Percentiles rank a stretch among this genome's conserved stretches.
These are phyloP conservation scores for Fraxinus greggii DNA, from an alignment of 305 asterid genomes.

Conservation along the genomic window DNA sequence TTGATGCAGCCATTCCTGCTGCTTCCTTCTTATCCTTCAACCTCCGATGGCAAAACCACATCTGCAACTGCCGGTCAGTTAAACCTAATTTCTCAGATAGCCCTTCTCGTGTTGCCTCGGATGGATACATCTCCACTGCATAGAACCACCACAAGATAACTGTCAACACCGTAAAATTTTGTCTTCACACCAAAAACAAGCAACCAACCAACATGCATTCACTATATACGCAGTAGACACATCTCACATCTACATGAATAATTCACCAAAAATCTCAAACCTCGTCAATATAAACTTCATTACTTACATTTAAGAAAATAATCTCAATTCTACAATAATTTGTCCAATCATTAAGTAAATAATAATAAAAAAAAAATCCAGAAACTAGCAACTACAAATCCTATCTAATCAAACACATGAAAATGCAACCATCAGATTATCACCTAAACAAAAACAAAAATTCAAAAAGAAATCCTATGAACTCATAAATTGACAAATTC, in stretches of 20 bases:
- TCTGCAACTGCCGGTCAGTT: conserved; percentile 93
- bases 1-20: conserved; percentile 51
- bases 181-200: not conserved
- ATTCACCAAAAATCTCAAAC: conserved; percentile 18
- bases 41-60: conserved; percentile 99
- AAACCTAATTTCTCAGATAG: conserved; percentile 70
- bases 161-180: conserved; percentile 15
- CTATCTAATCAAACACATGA: conserved; percentile 5
- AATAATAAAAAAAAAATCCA: not conserved
- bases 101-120: conserved; percentile 79
- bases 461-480: not conserved
- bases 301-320: conserved; percentile 6
- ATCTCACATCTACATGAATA: conserved; percentile 15
- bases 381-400: conserved; percentile 4
- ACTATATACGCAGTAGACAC: not conserved
- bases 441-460: not conserved
- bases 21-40: conserved; percentile 93
- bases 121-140: conserved; percentile 89
- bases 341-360: not conserved
- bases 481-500: conserved; percentile 4
- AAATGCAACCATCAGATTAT: conserved; percentile 11
- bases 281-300: not conserved
- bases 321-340: not conserved
- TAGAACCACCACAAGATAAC: conserved; percentile 19
- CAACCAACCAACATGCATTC: not conserved